Conservation (phyloP, 2,329 filamentous ascomycete genomes). For the Fusarium sp. region DNA sequence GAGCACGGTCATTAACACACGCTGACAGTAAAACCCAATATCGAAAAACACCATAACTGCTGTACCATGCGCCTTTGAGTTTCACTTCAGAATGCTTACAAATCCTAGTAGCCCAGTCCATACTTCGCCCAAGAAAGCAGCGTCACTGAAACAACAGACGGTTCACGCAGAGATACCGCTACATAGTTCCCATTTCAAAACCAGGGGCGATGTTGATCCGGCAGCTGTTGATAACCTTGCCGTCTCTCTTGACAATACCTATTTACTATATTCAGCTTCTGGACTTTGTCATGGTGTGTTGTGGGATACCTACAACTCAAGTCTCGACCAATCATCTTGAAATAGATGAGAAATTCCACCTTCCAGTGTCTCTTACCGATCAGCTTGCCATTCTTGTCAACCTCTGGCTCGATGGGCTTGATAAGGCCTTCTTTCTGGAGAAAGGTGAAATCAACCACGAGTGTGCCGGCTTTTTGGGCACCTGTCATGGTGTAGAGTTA, state of each 20-base stretch:
- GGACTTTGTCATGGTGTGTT: not conserved
- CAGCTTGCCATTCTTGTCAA: not conserved
- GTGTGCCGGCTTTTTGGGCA: not conserved
- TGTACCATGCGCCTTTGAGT: not conserved
- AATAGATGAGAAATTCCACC: not conserved
- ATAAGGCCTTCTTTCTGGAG: not conserved
- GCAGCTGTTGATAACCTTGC: not conserved
- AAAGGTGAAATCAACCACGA: not conserved
- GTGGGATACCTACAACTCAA: not conserved
- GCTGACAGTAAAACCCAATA: no score
- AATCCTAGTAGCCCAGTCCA: not conserved
- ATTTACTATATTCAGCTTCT: not conserved
- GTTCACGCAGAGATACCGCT: not conserved
- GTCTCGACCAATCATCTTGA: not conserved
- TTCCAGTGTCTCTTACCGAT: not conserved
- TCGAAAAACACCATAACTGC: not conserved
- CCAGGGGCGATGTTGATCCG: not conserved
- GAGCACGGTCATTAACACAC: no score
- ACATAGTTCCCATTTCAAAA: not conserved
- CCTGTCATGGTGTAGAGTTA: not conserved
- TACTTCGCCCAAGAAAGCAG: not conserved
- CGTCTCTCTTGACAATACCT: not conserved
- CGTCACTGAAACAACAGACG: not conserved
- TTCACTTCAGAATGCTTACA: not conserved
- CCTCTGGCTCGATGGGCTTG: not conserved